These are phyloP conservation scores for Dianthus caryophyllus DNA, from an alignment of 148 eudicot species.

Conservation along the genomic window DNA sequence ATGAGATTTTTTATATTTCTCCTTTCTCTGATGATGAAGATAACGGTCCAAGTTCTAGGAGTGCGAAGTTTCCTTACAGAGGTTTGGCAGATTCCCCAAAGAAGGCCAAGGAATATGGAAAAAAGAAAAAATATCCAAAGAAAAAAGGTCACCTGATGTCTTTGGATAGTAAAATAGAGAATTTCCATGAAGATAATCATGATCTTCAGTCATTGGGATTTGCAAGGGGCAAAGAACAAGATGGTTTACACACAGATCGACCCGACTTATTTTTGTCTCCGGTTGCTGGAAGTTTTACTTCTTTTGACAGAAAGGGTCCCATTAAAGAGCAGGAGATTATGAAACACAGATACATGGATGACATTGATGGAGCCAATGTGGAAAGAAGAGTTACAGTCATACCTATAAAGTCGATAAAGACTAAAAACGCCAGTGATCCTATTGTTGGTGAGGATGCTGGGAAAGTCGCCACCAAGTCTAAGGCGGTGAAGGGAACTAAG, in stretches of 20 bases:
- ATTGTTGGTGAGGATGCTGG: slow-evolving; percentile 38
- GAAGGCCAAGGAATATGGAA: slow-evolving; percentile 60
- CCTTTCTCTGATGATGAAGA: slow-evolving; percentile 98
- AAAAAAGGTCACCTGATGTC: slow-evolving; percentile 42
- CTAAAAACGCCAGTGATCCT: slow-evolving; percentile 33
- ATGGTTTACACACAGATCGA: slow-evolving; percentile 31
- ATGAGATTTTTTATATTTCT: slow-evolving; percentile 76
- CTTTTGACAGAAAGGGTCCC: slow-evolving; percentile 36
- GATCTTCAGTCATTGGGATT: slow-evolving; percentile 35
- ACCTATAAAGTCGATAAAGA: slow-evolving; percentile 49
- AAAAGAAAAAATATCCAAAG: slow-evolving; percentile 61
- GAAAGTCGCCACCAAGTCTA: slow-evolving; percentile 40
- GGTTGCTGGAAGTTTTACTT: slow-evolving; percentile 42
- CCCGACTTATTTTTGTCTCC: slow-evolving; percentile 35
- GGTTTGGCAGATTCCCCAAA: slow-evolving; percentile 64
- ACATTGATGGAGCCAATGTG: slow-evolving; percentile 35
- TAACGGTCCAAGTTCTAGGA: slow-evolving; percentile 37
- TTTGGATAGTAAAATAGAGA: slow-evolving; percentile 32
- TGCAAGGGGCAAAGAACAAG: slow-evolving; percentile 33
- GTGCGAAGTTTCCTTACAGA: slow-evolving; percentile 68
- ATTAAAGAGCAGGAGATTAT: slow-evolving; percentile 42
- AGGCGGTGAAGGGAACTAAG: slow-evolving; percentile 60
- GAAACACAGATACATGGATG: slow-evolving; percentile 58
- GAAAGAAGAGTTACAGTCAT: slow-evolving; percentile 36
- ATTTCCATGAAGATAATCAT: slow-evolving; percentile 35